phyloP scores from a whole-genome alignment of 257 asterid genomes.

The Nicotiana tabacum region DNA sequence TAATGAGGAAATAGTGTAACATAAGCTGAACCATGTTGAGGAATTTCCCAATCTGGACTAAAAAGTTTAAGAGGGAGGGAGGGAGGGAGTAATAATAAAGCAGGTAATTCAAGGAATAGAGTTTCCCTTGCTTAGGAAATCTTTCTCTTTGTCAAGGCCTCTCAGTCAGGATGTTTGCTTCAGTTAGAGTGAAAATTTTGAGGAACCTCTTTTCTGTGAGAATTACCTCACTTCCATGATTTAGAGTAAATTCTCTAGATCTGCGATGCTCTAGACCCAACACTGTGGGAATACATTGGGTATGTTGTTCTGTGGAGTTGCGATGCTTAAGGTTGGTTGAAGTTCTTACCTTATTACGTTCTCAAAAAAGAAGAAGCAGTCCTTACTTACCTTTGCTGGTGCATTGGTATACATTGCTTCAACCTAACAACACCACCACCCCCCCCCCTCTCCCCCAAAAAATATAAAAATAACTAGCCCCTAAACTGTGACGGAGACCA shows the following conservation, averaged over 20 bases:
- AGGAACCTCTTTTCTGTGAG: not conserved
- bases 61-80: not conserved
- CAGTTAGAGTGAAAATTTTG: not conserved
- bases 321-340: not conserved
- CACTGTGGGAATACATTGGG: no score
- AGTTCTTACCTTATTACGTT: no score
- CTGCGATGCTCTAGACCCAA: no score
- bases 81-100: no score
- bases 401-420: not conserved
- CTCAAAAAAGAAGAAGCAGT: not conserved
- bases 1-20: not conserved
- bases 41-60: not conserved
- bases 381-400: not conserved
- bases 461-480: not conserved
- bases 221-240: not conserved
- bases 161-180: not conserved
- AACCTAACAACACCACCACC: not conserved
- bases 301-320: no score
- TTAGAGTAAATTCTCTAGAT: not conserved
- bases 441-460: no score
- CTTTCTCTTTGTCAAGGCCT: not conserved
- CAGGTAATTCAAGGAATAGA: not conserved
- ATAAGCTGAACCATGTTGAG: not conserved
- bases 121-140: not conserved
- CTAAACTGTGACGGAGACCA: not conserved